Conservation (phyloP, 768 basidiomycete genomes). For the Mycena crocata region DNA sequence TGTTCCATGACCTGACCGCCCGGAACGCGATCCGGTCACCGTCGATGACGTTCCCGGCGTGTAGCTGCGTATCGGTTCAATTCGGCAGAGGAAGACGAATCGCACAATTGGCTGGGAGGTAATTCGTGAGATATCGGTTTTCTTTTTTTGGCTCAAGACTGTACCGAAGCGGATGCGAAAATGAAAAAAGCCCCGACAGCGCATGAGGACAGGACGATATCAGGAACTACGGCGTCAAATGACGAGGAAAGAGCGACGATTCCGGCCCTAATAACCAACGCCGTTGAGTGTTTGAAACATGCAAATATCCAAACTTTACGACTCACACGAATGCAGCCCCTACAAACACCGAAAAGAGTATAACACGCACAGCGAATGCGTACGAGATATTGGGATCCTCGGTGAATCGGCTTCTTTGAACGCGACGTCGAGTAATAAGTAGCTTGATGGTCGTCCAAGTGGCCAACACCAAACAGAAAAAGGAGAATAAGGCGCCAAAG, state of each 20-base stretch:
- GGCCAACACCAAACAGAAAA: constrained; percentile 7
- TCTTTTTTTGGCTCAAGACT: too few species aligned
- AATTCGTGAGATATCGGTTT: background rate
- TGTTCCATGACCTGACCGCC: background rate
- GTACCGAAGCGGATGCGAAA: constrained; percentile 27
- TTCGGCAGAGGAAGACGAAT: constrained; percentile 22
- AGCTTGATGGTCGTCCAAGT: constrained; percentile 21
- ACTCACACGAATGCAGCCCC: constrained; percentile 30
- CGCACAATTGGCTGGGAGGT: constrained; percentile 16
- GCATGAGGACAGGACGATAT: constrained; percentile 26
- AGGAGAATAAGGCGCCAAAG: constrained; percentile 20
- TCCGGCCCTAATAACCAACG: constrained; percentile 2
- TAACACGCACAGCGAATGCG: constrained; percentile 38
- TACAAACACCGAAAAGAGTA: constrained; percentile 23
- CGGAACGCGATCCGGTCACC: background rate
- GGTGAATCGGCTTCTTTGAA: background rate
- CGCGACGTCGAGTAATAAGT: constrained; percentile 9
- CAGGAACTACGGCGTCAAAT: constrained; percentile 27
- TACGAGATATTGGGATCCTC: constrained; percentile 49
- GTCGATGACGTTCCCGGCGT: background rate
- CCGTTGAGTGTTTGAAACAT: background rate
- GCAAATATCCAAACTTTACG: background rate
- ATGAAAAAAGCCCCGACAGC: constrained; percentile 30
- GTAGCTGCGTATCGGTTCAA: background rate
- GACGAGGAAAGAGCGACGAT: constrained; percentile 22